phyloP scores from a whole-genome alignment of 139 green algal species.

The Closterium sp. region DNA sequence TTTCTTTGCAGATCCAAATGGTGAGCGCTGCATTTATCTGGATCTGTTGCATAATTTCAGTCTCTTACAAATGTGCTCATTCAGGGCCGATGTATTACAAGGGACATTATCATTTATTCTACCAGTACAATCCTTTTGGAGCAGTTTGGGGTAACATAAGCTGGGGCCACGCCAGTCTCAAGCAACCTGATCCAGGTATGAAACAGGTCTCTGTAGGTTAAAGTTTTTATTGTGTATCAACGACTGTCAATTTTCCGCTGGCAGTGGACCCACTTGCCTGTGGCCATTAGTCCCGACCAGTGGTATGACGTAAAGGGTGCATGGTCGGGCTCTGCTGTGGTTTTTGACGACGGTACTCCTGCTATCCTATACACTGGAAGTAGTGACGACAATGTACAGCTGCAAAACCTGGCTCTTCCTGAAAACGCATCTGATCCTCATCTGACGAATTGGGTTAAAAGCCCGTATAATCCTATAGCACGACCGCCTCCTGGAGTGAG shows the following conservation, averaged over 20 bases:
- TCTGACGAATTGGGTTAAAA: constrained; percentile 34
- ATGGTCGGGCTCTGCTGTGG: constrained; percentile 37
- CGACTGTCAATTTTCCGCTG: neutral
- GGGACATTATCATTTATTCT: constrained; percentile 36
- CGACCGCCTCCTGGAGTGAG: constrained; percentile 7
- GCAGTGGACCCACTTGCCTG: constrained; percentile 32
- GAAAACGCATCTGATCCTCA: constrained; percentile 5
- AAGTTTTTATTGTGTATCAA: too few relatives aligned
- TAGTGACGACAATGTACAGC: neutral
- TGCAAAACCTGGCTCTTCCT: constrained; percentile 25
- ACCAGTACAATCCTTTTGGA: constrained; percentile 38
- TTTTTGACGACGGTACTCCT: constrained; percentile 15
- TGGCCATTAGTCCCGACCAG: constrained; percentile 34
- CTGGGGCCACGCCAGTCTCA: constrained; percentile 39
- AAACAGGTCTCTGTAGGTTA: too few relatives aligned
- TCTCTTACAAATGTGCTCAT: neutral
- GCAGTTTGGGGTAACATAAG: constrained; percentile 40
- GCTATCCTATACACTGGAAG: constrained; percentile 29
- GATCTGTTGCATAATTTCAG: neutral
- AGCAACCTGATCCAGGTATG: constrained; percentile 18
- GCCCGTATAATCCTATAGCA: constrained; percentile 21
- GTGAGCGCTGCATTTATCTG: neutral
- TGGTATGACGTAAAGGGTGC: constrained; percentile 45
- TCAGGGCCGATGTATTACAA: constrained; percentile 26
- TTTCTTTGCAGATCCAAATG: constrained; percentile 1